phyloP scores from a whole-genome alignment of 805 yeast genomes.

The Tetrapisispora arboricola region DNA sequence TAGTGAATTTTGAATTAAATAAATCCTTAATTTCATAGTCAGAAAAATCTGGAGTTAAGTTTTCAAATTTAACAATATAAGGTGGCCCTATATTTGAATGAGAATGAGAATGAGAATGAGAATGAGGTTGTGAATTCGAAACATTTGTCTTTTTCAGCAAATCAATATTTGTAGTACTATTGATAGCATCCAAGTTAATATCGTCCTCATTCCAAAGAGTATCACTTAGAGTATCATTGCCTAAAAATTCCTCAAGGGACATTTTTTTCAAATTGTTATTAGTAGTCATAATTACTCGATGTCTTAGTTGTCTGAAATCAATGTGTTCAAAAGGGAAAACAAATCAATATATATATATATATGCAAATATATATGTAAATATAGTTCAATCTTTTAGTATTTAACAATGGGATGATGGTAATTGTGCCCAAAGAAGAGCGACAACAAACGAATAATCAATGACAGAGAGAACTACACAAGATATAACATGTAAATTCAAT shows the following conservation, averaged over 20 bases:
- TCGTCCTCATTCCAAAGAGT: conserved; percentile 29
- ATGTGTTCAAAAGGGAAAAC: too few relatives aligned
- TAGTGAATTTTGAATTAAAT: conserved; percentile 52
- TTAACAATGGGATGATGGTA: too few relatives aligned
- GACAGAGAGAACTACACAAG: too few relatives aligned
- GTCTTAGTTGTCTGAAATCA: too few relatives aligned
- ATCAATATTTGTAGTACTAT: conserved; percentile 24
- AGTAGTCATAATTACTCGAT: background rate
- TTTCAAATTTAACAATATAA: conserved; percentile 51
- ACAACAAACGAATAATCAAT: too few relatives aligned
- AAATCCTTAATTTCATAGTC: conserved; percentile 44
- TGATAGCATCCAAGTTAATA: conserved; percentile 26
- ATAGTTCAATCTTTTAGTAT: too few relatives aligned
- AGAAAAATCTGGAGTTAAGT: conserved; percentile 47
- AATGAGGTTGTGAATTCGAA: background rate
- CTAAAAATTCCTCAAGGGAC: conserved; percentile 38
- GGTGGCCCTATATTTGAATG: conserved; percentile 36
- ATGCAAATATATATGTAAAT: too few relatives aligned
- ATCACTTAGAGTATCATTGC: conserved; percentile 33
- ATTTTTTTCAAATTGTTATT: conserved; percentile 28
- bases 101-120: background rate
- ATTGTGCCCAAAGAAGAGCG: too few relatives aligned
- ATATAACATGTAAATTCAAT: too few relatives aligned
- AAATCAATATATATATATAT: too few relatives aligned
- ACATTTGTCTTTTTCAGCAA: conserved; percentile 16